Percentiles rank a stretch among this genome's conserved stretches.
phyloP scores from a whole-genome alignment of 2,329 filamentous ascomycete genomes.

The Colletotrichum liaoningense region DNA sequence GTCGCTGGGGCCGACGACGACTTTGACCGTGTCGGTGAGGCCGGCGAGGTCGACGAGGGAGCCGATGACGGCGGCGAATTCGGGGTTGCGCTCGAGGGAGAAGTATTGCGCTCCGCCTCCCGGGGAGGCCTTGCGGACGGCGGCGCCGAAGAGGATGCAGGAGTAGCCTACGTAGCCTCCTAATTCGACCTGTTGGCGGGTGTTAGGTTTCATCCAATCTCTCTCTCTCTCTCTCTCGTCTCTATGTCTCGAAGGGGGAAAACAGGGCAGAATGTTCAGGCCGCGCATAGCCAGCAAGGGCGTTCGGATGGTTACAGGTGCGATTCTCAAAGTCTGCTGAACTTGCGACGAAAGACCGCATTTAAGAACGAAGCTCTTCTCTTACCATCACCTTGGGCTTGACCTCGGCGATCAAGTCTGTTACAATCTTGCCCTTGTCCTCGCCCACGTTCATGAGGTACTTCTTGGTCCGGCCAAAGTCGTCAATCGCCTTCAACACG shows the following conservation, averaged over 20 bases:
- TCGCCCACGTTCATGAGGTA: constrained; percentile 86
- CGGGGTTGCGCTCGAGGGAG: constrained; percentile 79
- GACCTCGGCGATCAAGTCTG: constrained; percentile 72
- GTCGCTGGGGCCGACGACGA: constrained; percentile 77
- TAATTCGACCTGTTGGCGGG: constrained; percentile 70
- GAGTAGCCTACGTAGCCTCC: constrained; percentile 88
- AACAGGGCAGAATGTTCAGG: too few relatives aligned
- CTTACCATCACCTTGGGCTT: constrained; percentile 74
- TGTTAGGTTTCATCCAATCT: too few relatives aligned
- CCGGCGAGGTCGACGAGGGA: constrained; percentile 80
- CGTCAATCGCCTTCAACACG: constrained; percentile 77
- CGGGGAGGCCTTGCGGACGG: constrained; percentile 62
- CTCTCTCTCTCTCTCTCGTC: too few relatives aligned
- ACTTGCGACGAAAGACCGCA: neutral
- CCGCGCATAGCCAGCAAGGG: neutral
- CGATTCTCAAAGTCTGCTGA: neutral
- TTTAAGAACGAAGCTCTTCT: neutral
- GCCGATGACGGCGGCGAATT: constrained; percentile 77
- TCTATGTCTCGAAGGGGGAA: neutral
- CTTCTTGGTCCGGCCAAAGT: constrained; percentile 70
- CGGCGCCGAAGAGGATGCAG: constrained; percentile 78
- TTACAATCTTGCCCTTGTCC: constrained; percentile 78
- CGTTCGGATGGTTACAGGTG: neutral
- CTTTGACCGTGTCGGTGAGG: constrained; percentile 75
- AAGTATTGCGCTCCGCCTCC: constrained; percentile 79